These are phyloP conservation scores for Fusarium verrucosum DNA, from an alignment of 2,329 filamentous ascomycete species.

Conservation along the genomic window DNA sequence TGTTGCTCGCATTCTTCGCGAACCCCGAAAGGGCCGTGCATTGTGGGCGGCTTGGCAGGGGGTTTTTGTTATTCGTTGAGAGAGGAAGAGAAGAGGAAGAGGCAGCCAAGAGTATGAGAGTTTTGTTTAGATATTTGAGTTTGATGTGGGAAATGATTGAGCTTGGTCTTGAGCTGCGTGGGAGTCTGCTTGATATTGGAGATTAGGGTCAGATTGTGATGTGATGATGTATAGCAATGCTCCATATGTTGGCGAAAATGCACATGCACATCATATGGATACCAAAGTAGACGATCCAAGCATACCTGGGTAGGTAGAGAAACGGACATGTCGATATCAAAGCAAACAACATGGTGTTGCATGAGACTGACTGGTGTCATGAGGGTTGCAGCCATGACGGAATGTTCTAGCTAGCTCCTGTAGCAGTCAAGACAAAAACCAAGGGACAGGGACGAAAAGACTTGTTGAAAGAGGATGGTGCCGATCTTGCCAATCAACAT, in stretches of 20 bases:
- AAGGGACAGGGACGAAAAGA: slow-evolving; percentile 21
- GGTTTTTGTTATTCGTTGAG: slow-evolving; percentile 12
- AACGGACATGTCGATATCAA: neutral
- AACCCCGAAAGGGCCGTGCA: slow-evolving; percentile 40
- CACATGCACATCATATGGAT: neutral
- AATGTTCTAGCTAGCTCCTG: too few relatives aligned
- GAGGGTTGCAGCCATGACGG: slow-evolving; percentile 25
- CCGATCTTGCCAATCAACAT: slow-evolving; percentile 29
- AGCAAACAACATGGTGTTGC: neutral
- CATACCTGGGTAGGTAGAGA: too few relatives aligned
- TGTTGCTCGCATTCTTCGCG: slow-evolving; percentile 33
- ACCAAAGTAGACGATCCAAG: neutral
- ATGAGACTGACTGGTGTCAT: slow-evolving; percentile 23
- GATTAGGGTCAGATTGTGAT: neutral
- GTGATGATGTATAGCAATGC: slow-evolving; percentile 1
- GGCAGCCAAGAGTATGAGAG: slow-evolving; percentile 27
- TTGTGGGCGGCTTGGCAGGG: slow-evolving; percentile 25
- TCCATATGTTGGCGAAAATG: neutral
- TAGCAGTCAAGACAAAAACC: slow-evolving; percentile 27
- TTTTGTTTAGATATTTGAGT: neutral
- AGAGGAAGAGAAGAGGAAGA: slow-evolving; percentile 11
- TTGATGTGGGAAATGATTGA: neutral
- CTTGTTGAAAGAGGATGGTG: slow-evolving; percentile 4
- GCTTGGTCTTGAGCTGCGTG: neutral
- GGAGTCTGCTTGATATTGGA: neutral